Conservation (phyloP, 179 eudicot genomes). For the Monotropa hypopitys region DNA sequence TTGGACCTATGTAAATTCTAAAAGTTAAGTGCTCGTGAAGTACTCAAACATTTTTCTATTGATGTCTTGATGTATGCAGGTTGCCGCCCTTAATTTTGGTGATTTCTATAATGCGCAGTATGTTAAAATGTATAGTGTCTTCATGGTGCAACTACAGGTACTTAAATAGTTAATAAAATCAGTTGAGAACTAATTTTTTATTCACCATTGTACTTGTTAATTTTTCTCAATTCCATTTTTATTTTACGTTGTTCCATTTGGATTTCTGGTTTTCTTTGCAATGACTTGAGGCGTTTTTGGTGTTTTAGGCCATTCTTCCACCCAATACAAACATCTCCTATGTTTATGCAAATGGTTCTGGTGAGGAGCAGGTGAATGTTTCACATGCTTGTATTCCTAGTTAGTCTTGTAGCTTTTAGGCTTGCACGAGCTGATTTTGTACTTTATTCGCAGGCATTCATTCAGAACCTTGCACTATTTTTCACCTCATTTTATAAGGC, state of each 20-base stretch:
- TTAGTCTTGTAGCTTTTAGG: background rate
- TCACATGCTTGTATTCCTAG: background rate
- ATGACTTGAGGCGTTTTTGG: background rate
- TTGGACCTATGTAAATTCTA: background rate
- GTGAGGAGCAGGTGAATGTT: constrained; percentile 77
- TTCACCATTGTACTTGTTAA: background rate
- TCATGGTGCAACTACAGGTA: constrained; percentile 93
- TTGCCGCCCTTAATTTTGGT: constrained; percentile 85
- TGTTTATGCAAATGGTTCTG: constrained; percentile 71
- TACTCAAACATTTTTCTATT: background rate
- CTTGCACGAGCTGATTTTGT: background rate
- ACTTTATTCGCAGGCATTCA: constrained; percentile 61
- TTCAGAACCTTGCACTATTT: constrained; percentile 91
- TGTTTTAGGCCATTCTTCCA: constrained; percentile 56
- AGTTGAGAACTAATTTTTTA: background rate
- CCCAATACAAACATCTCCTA: constrained; percentile 61
- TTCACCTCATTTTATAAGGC: constrained; percentile 91
- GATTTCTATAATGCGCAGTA: constrained; percentile 75
- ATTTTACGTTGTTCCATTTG: background rate
- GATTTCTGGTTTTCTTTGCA: background rate
- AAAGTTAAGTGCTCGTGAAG: background rate
- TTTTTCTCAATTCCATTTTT: background rate
- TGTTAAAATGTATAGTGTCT: constrained; percentile 69
- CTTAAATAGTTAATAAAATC: background rate
- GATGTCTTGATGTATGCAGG: constrained; percentile 31